Evolutionary conservation across 208 protist species (phyloP), one percentile per base, ranked within the genome.

Genomic region (Trypanosoma mega): DNA sequence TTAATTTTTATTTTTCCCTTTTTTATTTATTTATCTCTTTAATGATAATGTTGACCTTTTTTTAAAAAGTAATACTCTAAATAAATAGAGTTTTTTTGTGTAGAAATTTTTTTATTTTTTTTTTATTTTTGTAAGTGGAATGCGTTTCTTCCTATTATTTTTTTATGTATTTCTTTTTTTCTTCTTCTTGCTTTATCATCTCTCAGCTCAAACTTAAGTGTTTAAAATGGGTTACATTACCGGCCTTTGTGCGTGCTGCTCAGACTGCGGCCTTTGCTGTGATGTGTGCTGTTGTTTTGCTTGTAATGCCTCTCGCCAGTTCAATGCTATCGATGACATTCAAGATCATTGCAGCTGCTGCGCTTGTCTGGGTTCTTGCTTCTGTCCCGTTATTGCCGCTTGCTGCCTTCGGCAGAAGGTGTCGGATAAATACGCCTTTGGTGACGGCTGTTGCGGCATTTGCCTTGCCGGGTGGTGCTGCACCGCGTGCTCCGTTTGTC

Each of bases 261-360:
- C 20, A 7, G 63, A 69, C 29, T 34, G 14, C 24, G 37, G 41
- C 9, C 27, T 21, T 11, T 64, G 31, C 16, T 54, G 7, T 16
- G 63, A 69, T 41, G 54, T 69, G 1, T 2, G 26, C 62, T n/a
- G n/a, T 37, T 69, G 63, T 20, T 53, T 52, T 41, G 2, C 63
- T 1, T 69, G 63, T 26, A 69, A 69, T 31, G 54, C 39, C 8
- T 50, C 52, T 41, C 48, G 53, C 7, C 63, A 69, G 54, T 69
- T 37, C 2, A 54, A 46, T 54, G 63, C 63, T 31, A 53, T 55
- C 1, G n/a, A 55, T 29, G 53, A 43, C 5, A 55, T 39, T 6
- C 30, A 33, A 8, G 29, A 47, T 26, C 12, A 50, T 8, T 50
- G 44, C 20, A 20, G 20, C 7, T 46, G 18, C 24, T 46, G 11